These are phyloP conservation scores for Suillus alpinus DNA, from an alignment of 768 basidiomycete genomes.

Conservation along the genomic window DNA sequence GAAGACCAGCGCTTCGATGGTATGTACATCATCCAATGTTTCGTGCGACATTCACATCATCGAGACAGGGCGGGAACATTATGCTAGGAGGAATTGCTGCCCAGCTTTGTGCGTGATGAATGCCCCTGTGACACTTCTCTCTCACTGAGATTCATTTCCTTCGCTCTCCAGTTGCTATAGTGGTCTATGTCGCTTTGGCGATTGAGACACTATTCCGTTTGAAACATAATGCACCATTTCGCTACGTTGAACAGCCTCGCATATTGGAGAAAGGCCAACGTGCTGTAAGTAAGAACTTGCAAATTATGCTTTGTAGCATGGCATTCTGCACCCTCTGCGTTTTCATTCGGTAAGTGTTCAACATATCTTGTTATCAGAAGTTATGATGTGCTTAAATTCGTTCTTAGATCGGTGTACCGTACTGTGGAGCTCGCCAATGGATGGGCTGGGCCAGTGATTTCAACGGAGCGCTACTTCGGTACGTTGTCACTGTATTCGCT, in stretches of 20 bases:
- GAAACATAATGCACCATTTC: conserved; percentile 33
- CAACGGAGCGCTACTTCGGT: conserved; percentile 49
- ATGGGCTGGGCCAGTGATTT: conserved; percentile 51
- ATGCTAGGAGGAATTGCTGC: conserved; percentile 66
- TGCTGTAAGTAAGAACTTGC: conserved; percentile 13
- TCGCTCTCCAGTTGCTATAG: conserved; percentile 36
- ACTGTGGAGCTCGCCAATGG: conserved; percentile 13
- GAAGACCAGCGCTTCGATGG: conserved; percentile 20
- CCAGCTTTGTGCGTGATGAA: conserved; percentile 42
- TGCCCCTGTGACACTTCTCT: conserved; percentile 16
- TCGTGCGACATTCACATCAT: not conserved
- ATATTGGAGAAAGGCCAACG: conserved; percentile 3
- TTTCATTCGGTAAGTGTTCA: conserved; percentile 41
- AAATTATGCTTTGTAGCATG: conserved; percentile 35
- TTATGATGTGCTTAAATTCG: not conserved
- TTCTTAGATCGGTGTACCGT: conserved; percentile 12
- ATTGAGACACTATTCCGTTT: conserved; percentile 47
- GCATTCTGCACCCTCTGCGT: conserved; percentile 39
- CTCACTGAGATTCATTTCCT: conserved; percentile 13
- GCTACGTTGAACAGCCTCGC: not conserved
- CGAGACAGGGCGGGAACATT: conserved; percentile 43
- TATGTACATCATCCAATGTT: conserved; percentile 2
- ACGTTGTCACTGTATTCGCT: conserved; percentile 12
- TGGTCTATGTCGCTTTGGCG: conserved; percentile 39
- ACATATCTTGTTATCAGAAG: not conserved